Base-by-base conservation (phyloP, 257 asterid genomes). In the Penstemon eatonii region DNA sequence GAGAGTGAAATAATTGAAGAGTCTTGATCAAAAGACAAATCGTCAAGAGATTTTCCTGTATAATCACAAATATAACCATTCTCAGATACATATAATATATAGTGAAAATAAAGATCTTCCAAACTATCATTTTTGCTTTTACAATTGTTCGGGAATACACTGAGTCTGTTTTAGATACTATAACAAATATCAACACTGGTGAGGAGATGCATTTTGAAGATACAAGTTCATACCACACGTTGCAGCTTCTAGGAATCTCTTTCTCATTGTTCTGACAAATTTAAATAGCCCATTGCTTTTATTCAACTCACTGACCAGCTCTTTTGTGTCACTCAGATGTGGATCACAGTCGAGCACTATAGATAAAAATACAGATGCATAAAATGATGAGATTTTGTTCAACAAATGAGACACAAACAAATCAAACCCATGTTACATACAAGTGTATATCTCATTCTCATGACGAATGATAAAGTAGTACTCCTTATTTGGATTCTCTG, bases 381-480 rank as follows among this genome's bases (percentile, higher is more conserved):
- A 38, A 65, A 4, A 39, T 7, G 7, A 12, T 67, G 37, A 60
- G 79, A 53, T 55, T 56, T 50, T 70, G 70, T 56, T 60, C 38
- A 25, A 51, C 15, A 46, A 69, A n/a, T 15, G 4, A 11, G 38
- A 33, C 10, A 62, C 66, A 59, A 71, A 59, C 44, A 6, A 76
- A 68, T 15, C 53, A 72, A 59, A 53, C 60, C 51, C 41, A 39
- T 65, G 40, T 70, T 52, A 76, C 96, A 83, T 86, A 94, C 99
- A 74, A 41, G 83, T 75, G 84, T 91, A 94, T 13, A 67, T 75
- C 63, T 89, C 96, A 68, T 86, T 84, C 75, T 81, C 95, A 76
- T 81, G 89, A 50, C 90, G 93, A 67, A 91, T 40, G 40, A 80
- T 80, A 74, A 94, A 94, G 44, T 86, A 87, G 78, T 85, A 89